These are phyloP conservation scores for Candida mesenterica DNA, from an alignment of 1,139 yeast genomes.

Conservation along the genomic window DNA sequence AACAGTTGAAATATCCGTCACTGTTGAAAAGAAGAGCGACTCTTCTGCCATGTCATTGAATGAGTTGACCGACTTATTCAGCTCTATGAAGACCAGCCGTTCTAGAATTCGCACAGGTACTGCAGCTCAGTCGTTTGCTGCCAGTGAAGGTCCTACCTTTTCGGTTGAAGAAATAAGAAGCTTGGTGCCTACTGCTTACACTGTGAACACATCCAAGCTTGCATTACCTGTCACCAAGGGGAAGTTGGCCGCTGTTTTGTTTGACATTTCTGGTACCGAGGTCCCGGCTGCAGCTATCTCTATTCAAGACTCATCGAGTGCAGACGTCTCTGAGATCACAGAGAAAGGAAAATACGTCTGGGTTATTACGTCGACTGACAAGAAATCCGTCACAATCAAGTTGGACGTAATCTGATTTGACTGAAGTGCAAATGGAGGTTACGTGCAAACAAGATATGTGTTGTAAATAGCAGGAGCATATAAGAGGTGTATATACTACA, in stretches of 20 bases:
- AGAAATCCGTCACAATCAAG: constrained; percentile 12
- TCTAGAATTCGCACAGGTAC: constrained; percentile 9
- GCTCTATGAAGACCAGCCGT: constrained; percentile 21
- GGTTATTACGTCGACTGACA: constrained; percentile 26
- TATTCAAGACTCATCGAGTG: constrained; percentile 15
- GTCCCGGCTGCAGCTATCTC: constrained; percentile 27
- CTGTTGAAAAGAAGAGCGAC: constrained; percentile 8
- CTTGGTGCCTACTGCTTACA: constrained; percentile 28
- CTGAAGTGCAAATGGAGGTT: neutral
- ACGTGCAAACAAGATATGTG: neutral
- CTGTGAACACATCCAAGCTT: constrained; percentile 16
- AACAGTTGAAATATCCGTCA: constrained; percentile 9
- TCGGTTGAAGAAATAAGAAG: constrained; percentile 33
- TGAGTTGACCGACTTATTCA: constrained; percentile 39
- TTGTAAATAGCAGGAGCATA: neutral
- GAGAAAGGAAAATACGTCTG: constrained; percentile 33
- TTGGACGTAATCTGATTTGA: constrained; percentile 1
- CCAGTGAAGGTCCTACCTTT: constrained; percentile 19
- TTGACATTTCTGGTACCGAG: constrained; percentile 31
- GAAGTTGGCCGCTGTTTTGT: constrained; percentile 23
- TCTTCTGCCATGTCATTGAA: constrained; percentile 36
- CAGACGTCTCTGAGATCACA: constrained; percentile 20
- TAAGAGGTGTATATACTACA: no score
- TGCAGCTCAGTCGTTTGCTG: constrained; percentile 11
- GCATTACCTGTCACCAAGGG: constrained; percentile 30